Conservation (phyloP, 208 protist genomes). For the Sergeia podlipaevii region DNA sequence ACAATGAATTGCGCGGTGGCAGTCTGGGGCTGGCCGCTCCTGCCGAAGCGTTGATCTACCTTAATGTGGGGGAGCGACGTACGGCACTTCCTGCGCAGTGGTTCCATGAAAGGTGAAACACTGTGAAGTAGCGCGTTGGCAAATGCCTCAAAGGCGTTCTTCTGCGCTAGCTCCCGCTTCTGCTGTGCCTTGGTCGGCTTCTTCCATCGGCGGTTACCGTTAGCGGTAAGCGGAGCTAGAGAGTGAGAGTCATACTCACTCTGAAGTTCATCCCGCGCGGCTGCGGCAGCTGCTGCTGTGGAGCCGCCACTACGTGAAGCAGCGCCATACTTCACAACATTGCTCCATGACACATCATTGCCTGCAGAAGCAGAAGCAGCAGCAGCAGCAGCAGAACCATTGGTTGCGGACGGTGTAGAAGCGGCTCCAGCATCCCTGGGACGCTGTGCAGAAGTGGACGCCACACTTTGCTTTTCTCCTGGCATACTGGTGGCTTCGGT, state of each 20-base stretch:
- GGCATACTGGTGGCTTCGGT: background rate
- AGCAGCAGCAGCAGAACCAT: background rate
- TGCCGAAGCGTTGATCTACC: constrained; percentile 86
- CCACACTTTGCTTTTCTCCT: too few relatives aligned
- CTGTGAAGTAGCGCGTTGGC: constrained; percentile 81
- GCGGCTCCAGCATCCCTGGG: too few relatives aligned
- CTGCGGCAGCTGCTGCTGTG: constrained; percentile 6
- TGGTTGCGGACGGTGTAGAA: background rate
- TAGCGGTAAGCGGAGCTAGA: constrained; percentile 41
- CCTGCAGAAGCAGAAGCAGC: background rate
- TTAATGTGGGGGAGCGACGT: constrained; percentile 86
- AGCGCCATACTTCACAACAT: constrained; percentile 3
- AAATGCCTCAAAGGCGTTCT: constrained; percentile 86
- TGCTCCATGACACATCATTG: constrained; percentile 5
- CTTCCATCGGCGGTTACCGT: constrained; percentile 80
- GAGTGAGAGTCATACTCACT: constrained; percentile 10
- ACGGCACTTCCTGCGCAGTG: constrained; percentile 63
- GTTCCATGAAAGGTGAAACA: constrained; percentile 83
- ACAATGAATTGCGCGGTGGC: constrained; percentile 85
- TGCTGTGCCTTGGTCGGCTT: constrained; percentile 81
- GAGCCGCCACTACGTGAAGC: constrained; percentile 13
- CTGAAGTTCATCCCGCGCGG: constrained; percentile 9
- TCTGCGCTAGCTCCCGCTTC: constrained; percentile 77
- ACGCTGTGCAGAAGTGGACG: too few relatives aligned
- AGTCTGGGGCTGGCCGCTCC: constrained; percentile 77